phyloP scores from a whole-genome alignment of 2,329 filamentous ascomycete species.

The Cercospora sp. region DNA sequence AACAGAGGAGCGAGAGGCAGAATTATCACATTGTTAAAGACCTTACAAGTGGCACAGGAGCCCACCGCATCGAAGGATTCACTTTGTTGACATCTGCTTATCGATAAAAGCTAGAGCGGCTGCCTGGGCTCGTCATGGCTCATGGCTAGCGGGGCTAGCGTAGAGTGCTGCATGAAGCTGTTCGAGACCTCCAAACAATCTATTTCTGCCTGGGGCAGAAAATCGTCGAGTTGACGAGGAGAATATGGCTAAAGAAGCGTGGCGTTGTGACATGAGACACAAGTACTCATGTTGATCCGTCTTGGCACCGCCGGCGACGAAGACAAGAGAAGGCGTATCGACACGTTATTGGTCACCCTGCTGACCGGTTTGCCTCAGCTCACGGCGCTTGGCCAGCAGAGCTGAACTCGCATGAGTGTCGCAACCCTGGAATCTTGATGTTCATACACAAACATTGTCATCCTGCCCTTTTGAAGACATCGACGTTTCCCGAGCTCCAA shows the following conservation, averaged over 20 bases:
- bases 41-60: not conserved
- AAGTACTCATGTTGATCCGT: not conserved
- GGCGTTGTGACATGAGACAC: not conserved
- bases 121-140: not conserved
- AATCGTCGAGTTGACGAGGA: not conserved
- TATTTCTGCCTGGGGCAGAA: not conserved
- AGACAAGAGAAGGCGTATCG: not conserved
- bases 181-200: not conserved
- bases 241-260: not conserved
- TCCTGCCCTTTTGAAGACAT: not conserved
- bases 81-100: not conserved
- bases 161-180: not conserved
- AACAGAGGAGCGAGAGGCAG: not conserved
- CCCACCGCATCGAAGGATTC: not conserved
- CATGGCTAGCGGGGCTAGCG: not conserved
- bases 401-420: not conserved
- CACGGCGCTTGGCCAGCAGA: not conserved
- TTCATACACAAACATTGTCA: not conserved
- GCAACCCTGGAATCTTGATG: not conserved
- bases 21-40: too few relatives aligned
- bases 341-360: not conserved
- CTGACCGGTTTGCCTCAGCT: not conserved
- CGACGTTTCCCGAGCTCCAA: not conserved
- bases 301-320: not conserved
- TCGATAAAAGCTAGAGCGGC: not conserved